Conservation (phyloP, 352 stramenopile genomes). For the Phytophthora citrophthora region DNA sequence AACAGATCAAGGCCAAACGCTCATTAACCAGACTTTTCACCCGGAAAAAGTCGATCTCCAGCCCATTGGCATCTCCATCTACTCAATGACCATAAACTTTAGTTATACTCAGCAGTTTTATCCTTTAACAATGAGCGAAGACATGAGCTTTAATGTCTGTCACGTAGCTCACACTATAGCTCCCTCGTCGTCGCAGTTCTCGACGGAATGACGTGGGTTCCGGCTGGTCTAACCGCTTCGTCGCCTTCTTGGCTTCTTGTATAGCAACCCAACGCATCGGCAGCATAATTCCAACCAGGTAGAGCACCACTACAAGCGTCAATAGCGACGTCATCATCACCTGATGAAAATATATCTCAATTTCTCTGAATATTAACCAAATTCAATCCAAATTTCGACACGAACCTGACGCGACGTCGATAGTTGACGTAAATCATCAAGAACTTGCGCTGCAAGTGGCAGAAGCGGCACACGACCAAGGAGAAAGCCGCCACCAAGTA, state of each 20-base stretch:
- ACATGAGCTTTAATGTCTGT: conserved; percentile 90
- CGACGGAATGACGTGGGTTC: conserved; percentile 77
- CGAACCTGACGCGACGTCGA: conserved; percentile 56
- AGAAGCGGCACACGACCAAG: conserved; percentile 65
- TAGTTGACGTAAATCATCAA: conserved; percentile 57
- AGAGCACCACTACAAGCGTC: conserved; percentile 55
- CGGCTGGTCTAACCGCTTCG: conserved; percentile 17
- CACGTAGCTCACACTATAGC: conserved; percentile 90
- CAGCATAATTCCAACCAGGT: conserved; percentile 65
- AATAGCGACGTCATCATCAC: conserved; percentile 52
- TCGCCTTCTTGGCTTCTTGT: conserved; percentile 39
- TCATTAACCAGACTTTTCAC: conserved; percentile 41
- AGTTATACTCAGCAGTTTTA: background rate
- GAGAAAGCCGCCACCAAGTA: conserved; percentile 70
- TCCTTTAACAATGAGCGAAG: conserved; percentile 61
- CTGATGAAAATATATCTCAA: conserved; percentile 28
- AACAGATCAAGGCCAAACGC: conserved; percentile 30
- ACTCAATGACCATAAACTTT: background rate
- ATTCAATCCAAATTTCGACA: background rate
- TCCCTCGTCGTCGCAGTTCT: conserved; percentile 80
- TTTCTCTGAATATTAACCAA: background rate
- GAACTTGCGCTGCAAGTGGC: conserved; percentile 45
- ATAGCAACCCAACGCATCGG: conserved; percentile 45
- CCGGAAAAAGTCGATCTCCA: conserved; percentile 36
- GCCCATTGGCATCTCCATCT: conserved; percentile 17